Evolutionary conservation across 176 grass and related monocot genomes (phyloP), one percentile per base, ranked within the genome.

Genomic region (Oryza meyeriana): DNA sequence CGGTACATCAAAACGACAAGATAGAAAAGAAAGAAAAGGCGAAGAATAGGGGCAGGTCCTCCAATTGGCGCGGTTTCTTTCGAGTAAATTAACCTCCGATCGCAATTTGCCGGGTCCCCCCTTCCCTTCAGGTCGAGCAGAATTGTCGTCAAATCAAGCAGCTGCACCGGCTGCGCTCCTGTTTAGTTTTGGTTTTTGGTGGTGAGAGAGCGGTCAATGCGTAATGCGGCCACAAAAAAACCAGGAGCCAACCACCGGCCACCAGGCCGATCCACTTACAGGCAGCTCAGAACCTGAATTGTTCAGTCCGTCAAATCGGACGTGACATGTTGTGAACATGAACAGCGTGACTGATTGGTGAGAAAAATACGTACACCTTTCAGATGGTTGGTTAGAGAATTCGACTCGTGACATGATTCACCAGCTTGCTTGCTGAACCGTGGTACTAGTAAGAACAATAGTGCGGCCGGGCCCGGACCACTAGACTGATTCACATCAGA

Each of bases 191-290:
- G 38, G 65, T 14, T 66, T 41, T 32, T 29, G 1, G 45, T 26
- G 38, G n/a, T 38, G 32, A 38, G 35, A 1, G 22, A 25, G 55
- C 8, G 55, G 25, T 59, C 55, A n/a, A 7, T 24, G 55, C 55
- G 55, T n/a, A 58, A 58, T 40, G 12, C 6, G 61, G 65, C 39
- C 76, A 80, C 69, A 44, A 18, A 27, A 40, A 74, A 57, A 81
- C 22, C 32, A 41, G 77, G 71, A 89, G 65, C 82, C 63, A 85
- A 74, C 86, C 59, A 28, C 66, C 27, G 22, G 18, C 55, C 66
- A 78, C 9, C 25, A 59, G n/a, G 22, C 4, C 8, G 55, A 59
- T 59, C 45, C 61, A 31, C 44, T 5, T 1, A 64, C 71, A 41
- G 24, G 24, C 67, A 64, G 9, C 42, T 31, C 52, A 75, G 18